These are phyloP conservation scores for Colletotrichum sp. DNA, from an alignment of 2,329 filamentous ascomycete genomes.

Conservation along the genomic window DNA sequence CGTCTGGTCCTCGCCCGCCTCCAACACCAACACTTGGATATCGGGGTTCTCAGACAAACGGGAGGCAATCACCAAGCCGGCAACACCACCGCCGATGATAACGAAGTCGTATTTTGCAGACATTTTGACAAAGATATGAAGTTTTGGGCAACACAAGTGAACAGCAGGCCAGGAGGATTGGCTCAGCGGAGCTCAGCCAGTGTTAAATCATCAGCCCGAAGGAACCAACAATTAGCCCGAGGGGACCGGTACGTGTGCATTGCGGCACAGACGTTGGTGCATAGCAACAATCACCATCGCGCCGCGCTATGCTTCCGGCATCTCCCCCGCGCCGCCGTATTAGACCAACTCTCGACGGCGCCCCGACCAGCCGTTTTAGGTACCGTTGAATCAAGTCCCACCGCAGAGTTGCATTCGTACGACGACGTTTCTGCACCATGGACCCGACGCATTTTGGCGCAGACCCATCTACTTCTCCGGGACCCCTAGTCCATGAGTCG, in stretches of 20 bases:
- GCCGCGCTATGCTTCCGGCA: neutral
- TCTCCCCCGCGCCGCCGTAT: slow-evolving; percentile 7
- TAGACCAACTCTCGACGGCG: neutral
- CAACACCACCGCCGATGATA: slow-evolving; percentile 21
- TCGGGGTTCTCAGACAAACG: slow-evolving; percentile 23
- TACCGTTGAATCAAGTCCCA: slow-evolving; percentile 10
- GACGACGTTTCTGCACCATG: slow-evolving; percentile 7
- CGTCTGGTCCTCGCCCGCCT: slow-evolving; percentile 30
- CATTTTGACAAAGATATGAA: slow-evolving; percentile 3
- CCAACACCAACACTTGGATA: slow-evolving; percentile 29
- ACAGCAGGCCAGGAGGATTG: neutral
- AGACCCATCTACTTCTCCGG: slow-evolving; percentile 1
- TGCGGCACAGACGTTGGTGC: neutral
- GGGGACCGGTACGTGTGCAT: neutral
- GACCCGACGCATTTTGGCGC: neutral
- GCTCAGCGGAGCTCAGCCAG: neutral
- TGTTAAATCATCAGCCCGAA: slow-evolving; percentile 14
- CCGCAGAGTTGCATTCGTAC: slow-evolving; percentile 7
- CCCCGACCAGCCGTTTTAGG: slow-evolving; percentile 2
- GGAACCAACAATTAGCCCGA: neutral
- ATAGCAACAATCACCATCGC: neutral
- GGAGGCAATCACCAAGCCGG: slow-evolving; percentile 18
- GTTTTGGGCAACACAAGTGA: neutral
- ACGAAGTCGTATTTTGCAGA: slow-evolving; percentile 24
- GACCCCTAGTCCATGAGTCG: neutral